These are phyloP conservation scores for Excoecaria agallocha DNA, from an alignment of 345 rosid species.

Conservation along the genomic window DNA sequence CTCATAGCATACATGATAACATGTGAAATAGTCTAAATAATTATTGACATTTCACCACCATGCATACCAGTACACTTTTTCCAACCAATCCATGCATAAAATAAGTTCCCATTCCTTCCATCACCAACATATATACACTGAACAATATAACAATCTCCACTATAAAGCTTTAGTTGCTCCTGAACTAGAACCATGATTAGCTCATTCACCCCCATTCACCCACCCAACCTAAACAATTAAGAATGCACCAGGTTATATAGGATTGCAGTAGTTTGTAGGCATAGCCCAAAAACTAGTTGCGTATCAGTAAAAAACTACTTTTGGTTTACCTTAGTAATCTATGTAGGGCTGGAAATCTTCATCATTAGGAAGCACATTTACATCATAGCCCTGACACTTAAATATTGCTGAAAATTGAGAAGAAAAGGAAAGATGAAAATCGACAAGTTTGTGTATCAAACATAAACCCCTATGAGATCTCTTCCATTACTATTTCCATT, in stretches of 20 bases:
- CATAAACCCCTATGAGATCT: background rate
- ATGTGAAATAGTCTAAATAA: background rate
- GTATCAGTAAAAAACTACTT: no score
- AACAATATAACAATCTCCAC: slow-evolving; percentile 74
- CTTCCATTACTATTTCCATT: background rate
- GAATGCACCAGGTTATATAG: no score
- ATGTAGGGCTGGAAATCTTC: slow-evolving; percentile 48
- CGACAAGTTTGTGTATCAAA: background rate
- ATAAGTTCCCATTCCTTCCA: slow-evolving; percentile 53
- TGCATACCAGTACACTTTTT: slow-evolving; percentile 55
- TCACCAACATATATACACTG: slow-evolving; percentile 54
- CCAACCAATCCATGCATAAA: slow-evolving; percentile 74
- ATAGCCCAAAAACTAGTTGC: no score
- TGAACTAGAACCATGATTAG: no score
- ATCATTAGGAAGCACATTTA: slow-evolving; percentile 65
- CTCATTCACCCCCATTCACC: no score
- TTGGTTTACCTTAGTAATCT: no score
- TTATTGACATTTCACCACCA: background rate
- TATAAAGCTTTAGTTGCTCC: slow-evolving; percentile 63
- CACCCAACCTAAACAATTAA: no score
- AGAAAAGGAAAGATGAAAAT: slow-evolving; percentile 16
- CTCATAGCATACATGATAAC: background rate
- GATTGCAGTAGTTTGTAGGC: no score
- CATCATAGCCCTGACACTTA: slow-evolving; percentile 70
- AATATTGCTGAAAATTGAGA: slow-evolving; percentile 62